Conservation (phyloP, 2,329 filamentous ascomycete genomes). For the Bipolaris zeicola region DNA sequence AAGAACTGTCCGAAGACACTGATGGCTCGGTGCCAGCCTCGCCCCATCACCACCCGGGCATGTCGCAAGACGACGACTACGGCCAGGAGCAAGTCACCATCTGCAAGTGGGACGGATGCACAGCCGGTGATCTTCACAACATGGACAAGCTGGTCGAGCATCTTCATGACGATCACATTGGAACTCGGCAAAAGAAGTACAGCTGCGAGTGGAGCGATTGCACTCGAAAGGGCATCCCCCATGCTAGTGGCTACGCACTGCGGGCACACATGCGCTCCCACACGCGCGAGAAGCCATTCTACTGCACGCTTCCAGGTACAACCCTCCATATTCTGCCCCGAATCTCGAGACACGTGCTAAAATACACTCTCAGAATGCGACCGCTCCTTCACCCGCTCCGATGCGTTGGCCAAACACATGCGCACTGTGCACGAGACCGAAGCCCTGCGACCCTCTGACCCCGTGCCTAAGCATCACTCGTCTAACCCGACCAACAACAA, state of each 20-base stretch:
- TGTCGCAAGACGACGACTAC: conserved; percentile 50
- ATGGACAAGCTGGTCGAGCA: conserved; percentile 60
- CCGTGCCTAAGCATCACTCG: conserved; percentile 69
- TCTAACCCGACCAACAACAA: conserved; percentile 54
- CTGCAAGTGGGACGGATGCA: conserved; percentile 59
- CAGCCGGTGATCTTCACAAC: conserved; percentile 55
- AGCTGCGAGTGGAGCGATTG: conserved; percentile 98
- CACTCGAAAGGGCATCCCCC: conserved; percentile 81
- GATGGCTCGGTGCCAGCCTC: conserved; percentile 73
- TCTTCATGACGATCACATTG: conserved; percentile 87
- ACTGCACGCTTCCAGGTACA: conserved; percentile 88
- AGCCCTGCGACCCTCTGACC: conserved; percentile 76
- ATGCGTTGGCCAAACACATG: conserved; percentile 97
- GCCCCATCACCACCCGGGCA: conserved; percentile 50
- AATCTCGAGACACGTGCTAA: neutral
- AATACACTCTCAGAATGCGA: conserved; percentile 75
- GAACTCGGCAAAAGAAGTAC: conserved; percentile 92
- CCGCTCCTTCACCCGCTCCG: conserved; percentile 91
- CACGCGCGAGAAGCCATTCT: conserved; percentile 97
- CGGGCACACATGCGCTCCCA: conserved; percentile 98
- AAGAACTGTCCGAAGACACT: conserved; percentile 87
- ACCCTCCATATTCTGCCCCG: conserved; percentile 24
- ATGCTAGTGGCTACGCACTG: conserved; percentile 93
- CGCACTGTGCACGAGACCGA: conserved; percentile 98
- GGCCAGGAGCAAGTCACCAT: conserved; percentile 53